Evolutionary conservation across 1,139 yeast genomes (phyloP).

Genomic region (Wickerhamiella infanticola): DNA sequence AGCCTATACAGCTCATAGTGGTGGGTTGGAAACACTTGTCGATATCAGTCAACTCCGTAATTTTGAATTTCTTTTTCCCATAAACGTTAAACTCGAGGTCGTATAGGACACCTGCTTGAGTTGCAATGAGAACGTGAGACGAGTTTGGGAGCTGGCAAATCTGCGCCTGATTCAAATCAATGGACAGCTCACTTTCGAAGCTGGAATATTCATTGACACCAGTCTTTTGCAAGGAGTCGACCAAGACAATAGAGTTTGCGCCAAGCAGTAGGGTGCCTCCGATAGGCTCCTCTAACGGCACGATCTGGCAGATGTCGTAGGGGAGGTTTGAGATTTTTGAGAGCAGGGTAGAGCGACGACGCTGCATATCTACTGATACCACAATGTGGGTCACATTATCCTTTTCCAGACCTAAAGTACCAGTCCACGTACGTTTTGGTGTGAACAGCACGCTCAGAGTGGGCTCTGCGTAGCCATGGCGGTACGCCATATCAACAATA

Average conservation of each 20-base stretch:
- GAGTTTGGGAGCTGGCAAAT: constrained; percentile 31
- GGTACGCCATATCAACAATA: constrained; percentile 51
- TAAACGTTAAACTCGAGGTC: constrained; percentile 37
- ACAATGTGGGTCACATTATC: constrained; percentile 48
- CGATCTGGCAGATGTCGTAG: constrained; percentile 49
- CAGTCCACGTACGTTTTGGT: constrained; percentile 60
- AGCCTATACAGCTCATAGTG: constrained; percentile 11
- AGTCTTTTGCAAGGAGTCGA: constrained; percentile 33
- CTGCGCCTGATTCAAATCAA: constrained; percentile 43
- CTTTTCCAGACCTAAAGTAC: constrained; percentile 40
- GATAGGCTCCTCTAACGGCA: constrained; percentile 51
- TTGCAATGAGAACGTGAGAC: constrained; percentile 35
- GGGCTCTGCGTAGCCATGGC: constrained; percentile 62
- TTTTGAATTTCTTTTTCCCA: constrained; percentile 28
- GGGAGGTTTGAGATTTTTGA: constrained; percentile 53
- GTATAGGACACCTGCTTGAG: constrained; percentile 37
- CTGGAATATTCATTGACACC: constrained; percentile 28
- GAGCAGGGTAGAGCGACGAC: constrained; percentile 51
- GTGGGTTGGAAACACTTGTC: constrained; percentile 12
- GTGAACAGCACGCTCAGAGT: constrained; percentile 56
- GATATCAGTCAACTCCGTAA: not conserved
- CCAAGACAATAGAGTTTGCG: constrained; percentile 59
- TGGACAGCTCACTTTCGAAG: constrained; percentile 39
- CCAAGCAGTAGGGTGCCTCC: constrained; percentile 65
- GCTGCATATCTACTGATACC: constrained; percentile 49